These are phyloP conservation scores for Wickerhamiella siamensis DNA, from an alignment of 805 yeast genomes.

Conservation along the genomic window DNA sequence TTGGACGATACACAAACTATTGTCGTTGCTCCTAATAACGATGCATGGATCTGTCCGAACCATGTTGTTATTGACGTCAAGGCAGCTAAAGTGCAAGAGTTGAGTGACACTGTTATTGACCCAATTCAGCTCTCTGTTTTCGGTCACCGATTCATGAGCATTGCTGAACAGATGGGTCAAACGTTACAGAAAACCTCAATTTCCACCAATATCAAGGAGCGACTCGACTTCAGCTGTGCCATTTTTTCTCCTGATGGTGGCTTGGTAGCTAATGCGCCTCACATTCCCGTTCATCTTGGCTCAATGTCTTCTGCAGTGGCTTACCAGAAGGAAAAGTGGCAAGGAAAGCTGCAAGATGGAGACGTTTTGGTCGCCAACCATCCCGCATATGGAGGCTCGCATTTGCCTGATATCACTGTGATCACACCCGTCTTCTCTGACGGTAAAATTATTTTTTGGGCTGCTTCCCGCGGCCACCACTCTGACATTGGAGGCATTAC, in stretches of 20 bases:
- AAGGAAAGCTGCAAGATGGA: constrained; percentile 48
- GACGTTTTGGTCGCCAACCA: constrained; percentile 69
- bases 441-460: constrained; percentile 58
- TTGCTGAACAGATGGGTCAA: constrained; percentile 82
- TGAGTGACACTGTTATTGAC: constrained; percentile 32
- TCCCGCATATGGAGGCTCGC: constrained; percentile 78
- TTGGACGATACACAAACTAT: constrained; percentile 75
- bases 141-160: constrained; percentile 76
- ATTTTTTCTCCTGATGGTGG: constrained; percentile 64
- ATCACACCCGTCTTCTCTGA: constrained; percentile 75
- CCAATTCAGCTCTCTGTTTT: constrained; percentile 65
- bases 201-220: constrained; percentile 69
- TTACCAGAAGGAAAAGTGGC: constrained; percentile 52
- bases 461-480: constrained; percentile 91
- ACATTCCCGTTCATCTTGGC: constrained; percentile 74
- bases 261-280: constrained; percentile 78
- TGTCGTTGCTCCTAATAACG: constrained; percentile 47
- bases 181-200: constrained; percentile 69
- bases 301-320: constrained; percentile 73
- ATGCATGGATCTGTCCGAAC: constrained; percentile 42
- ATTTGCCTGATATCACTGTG: constrained; percentile 81
- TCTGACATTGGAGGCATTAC: constrained; percentile 88
- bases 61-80: constrained; percentile 40
- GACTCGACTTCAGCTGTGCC: constrained; percentile 77
- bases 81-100: constrained; percentile 7